phyloP scores from a whole-genome alignment of 2,329 filamentous ascomycete genomes.

The Aspergillus pseudoglaucus region DNA sequence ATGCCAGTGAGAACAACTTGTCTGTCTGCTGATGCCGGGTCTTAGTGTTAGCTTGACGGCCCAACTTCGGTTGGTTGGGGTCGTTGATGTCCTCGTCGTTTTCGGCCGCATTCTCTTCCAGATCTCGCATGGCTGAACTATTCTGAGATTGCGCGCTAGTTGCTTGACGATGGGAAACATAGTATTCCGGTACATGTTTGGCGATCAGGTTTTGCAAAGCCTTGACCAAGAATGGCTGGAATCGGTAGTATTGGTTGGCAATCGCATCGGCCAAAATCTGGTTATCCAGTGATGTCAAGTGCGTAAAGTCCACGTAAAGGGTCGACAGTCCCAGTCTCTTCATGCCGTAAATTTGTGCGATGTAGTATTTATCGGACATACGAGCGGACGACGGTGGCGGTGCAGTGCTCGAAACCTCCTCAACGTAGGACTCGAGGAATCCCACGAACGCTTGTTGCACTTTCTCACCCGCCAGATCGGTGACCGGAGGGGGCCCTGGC shows the following conservation, averaged over 20 bases:
- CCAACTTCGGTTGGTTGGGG: slow-evolving; percentile 34
- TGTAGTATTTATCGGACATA: slow-evolving; percentile 58
- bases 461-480: slow-evolving; percentile 56
- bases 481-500: slow-evolving; percentile 51
- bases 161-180: slow-evolving; percentile 82
- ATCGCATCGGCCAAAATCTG: slow-evolving; percentile 79
- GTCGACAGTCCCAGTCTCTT: slow-evolving; percentile 57
- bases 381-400: slow-evolving; percentile 49
- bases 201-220: slow-evolving; percentile 88
- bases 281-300: slow-evolving; percentile 70
- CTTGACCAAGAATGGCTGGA: slow-evolving; percentile 81
- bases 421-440: slow-evolving; percentile 55
- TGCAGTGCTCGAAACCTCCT: slow-evolving; percentile 51
- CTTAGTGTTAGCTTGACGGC: slow-evolving; percentile 55
- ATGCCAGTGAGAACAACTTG: slow-evolving; percentile 87
- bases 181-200: slow-evolving; percentile 91
- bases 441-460: slow-evolving; percentile 58
- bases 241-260: slow-evolving; percentile 87
- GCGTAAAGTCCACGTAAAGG: slow-evolving; percentile 64
- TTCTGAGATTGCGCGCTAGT: slow-evolving; percentile 62
- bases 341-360: slow-evolving; percentile 60
- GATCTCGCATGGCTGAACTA: slow-evolving; percentile 56
- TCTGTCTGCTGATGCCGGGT: slow-evolving; percentile 93
- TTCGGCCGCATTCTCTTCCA: slow-evolving; percentile 58
- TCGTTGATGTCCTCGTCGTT: slow-evolving; percentile 14